Percentiles rank a stretch among this genome's conserved stretches.
Evolutionary conservation across 352 stramenopile genomes (phyloP).

Genomic region (Globisporangium paroecandrum): DNA sequence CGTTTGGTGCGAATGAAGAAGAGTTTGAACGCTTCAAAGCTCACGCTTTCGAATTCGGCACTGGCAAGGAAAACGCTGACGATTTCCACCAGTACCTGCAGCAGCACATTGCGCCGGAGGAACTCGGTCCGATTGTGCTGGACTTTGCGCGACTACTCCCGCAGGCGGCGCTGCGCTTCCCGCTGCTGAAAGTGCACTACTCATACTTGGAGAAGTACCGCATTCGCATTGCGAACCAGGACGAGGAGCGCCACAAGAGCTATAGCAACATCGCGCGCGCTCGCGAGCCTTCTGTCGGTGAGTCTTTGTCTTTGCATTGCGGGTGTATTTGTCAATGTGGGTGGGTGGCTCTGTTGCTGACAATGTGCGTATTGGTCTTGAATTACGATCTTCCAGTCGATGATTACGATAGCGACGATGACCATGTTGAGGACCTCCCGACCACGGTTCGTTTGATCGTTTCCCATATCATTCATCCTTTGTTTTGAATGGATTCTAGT

Average conservation of each 20-base stretch:
- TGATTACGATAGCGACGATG: constrained; percentile 47
- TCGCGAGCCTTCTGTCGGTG: constrained; percentile 31
- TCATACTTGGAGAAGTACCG: constrained; percentile 31
- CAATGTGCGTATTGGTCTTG: background rate
- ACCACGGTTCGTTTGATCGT: constrained; percentile 39
- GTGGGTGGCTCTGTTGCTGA: background rate
- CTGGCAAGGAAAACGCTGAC: constrained; percentile 53
- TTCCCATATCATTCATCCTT: background rate
- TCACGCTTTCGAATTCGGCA: constrained; percentile 73
- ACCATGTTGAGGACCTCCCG: constrained; percentile 69
- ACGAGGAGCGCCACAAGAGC: constrained; percentile 55
- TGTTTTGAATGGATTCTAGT: background rate
- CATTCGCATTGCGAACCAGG: constrained; percentile 26
- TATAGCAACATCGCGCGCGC: constrained; percentile 45
- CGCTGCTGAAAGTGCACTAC: constrained; percentile 69
- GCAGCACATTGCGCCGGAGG: constrained; percentile 42
- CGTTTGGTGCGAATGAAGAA: constrained; percentile 45
- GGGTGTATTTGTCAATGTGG: background rate
- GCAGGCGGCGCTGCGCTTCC: constrained; percentile 54
- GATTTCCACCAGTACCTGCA: constrained; percentile 71
- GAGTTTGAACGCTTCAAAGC: constrained; percentile 80
- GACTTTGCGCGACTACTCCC: constrained; percentile 79
- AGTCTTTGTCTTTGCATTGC: background rate
- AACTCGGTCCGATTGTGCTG: constrained; percentile 67
- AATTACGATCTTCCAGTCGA: constrained; percentile 7